Conservation (phyloP, 2,329 filamentous ascomycete genomes). For the Xylariomycetidae sp. region DNA sequence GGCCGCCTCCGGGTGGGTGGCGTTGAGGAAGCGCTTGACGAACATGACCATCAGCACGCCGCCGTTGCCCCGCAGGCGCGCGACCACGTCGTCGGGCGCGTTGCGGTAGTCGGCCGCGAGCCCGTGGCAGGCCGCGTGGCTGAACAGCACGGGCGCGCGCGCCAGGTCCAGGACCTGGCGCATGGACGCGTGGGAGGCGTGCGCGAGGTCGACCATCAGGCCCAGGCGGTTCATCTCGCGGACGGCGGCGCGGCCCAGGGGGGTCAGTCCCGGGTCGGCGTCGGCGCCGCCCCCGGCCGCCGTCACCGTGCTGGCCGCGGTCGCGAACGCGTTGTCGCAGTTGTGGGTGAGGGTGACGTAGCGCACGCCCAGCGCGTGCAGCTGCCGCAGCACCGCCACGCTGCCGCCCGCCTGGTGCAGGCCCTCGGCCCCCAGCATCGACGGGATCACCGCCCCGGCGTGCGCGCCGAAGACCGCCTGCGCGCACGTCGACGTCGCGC, state of each 20-base stretch:
- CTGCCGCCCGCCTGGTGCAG: slow-evolving; percentile 60
- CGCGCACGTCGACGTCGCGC: slow-evolving; percentile 9
- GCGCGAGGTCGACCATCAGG: slow-evolving; percentile 62
- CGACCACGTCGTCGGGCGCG: slow-evolving; percentile 31
- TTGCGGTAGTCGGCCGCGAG: slow-evolving; percentile 59
- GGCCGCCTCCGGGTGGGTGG: slow-evolving; percentile 9
- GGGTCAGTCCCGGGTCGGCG: slow-evolving; percentile 41
- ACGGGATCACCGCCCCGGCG: slow-evolving; percentile 41
- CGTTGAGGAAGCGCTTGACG: slow-evolving; percentile 12
- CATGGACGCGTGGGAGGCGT: slow-evolving; percentile 58
- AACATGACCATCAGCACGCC: slow-evolving; percentile 14
- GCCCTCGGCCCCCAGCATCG: slow-evolving; percentile 55
- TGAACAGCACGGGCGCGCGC: slow-evolving; percentile 58
- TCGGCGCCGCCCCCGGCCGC: slow-evolving; percentile 14
- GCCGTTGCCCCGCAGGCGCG: slow-evolving; percentile 15
- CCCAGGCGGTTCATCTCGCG: slow-evolving; percentile 62
- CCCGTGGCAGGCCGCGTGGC: slow-evolving; percentile 53
- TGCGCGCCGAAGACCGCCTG: slow-evolving; percentile 28
- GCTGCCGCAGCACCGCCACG: slow-evolving; percentile 49
- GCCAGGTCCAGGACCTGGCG: slow-evolving; percentile 46
- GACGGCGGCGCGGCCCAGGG: slow-evolving; percentile 48
- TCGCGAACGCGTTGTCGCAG: slow-evolving; percentile 59
- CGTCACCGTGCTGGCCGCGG: slow-evolving; percentile 8
- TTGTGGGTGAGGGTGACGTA: slow-evolving; percentile 65
- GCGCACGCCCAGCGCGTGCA: slow-evolving; percentile 55